Evolutionary conservation across 345 rosid species (phyloP).

Genomic region (Clarkia xantiana): DNA sequence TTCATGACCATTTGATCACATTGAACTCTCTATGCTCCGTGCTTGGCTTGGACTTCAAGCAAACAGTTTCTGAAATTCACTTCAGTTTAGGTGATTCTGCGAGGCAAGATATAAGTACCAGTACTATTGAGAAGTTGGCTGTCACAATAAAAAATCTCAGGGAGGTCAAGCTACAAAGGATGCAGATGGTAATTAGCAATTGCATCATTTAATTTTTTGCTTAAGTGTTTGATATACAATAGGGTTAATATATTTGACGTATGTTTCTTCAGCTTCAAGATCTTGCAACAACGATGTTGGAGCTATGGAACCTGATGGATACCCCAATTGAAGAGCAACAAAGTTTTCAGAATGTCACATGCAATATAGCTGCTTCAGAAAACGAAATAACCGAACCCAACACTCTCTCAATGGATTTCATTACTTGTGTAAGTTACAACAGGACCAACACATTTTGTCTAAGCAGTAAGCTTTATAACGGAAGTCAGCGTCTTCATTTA

Average conservation of each 20-base stretch:
- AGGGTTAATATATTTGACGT: too few species aligned
- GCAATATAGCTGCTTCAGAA: slow-evolving; percentile 93
- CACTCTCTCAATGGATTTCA: slow-evolving; percentile 66
- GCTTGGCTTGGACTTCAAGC: slow-evolving; percentile 67
- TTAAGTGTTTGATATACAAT: too few species aligned
- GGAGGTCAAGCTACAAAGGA: slow-evolving; percentile 72
- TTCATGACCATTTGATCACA: slow-evolving; percentile 34
- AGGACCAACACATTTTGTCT: too few species aligned
- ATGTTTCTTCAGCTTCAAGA: slow-evolving; percentile 71
- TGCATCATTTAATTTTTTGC: not conserved
- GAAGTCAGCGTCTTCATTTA: too few species aligned
- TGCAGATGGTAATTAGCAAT: slow-evolving; percentile 52
- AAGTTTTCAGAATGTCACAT: slow-evolving; percentile 70
- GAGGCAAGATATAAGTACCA: slow-evolving; percentile 40
- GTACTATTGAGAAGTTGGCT: slow-evolving; percentile 37
- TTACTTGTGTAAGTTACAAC: slow-evolving; percentile 48
- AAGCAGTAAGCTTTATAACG: too few species aligned
- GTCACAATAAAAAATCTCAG: slow-evolving; percentile 34
- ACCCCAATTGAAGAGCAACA: slow-evolving; percentile 95
- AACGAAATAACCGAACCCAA: slow-evolving; percentile 80
- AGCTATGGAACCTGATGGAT: slow-evolving; percentile 97
- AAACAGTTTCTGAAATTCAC: slow-evolving; percentile 35
- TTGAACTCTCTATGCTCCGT: slow-evolving; percentile 46
- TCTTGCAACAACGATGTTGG: slow-evolving; percentile 80
- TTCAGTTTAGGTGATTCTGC: slow-evolving; percentile 42